These are phyloP conservation scores for Auricularia auricula-judae DNA, from an alignment of 768 basidiomycete species.

Conservation along the genomic window DNA sequence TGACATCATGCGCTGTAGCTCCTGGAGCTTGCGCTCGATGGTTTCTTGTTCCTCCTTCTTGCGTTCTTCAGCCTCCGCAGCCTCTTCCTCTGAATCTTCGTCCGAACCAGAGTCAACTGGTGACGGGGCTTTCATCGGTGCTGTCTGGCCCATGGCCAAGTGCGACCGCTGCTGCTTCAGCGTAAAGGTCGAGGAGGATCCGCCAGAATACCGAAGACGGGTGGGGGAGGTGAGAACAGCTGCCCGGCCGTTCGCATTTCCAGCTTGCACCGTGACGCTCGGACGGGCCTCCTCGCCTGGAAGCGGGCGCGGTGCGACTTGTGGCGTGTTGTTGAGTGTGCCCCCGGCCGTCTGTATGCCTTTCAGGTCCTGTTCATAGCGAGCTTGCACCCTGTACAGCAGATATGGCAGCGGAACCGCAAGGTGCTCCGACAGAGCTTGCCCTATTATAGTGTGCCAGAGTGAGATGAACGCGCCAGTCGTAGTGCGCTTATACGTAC, in stretches of 20 bases:
- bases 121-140: conserved; percentile 9
- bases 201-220: not conserved
- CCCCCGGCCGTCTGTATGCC: conserved; percentile 64
- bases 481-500: conserved; percentile 23
- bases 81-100: conserved; percentile 31
- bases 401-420: conserved; percentile 77
- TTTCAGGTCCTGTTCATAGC: conserved; percentile 78
- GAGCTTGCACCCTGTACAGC: conserved; percentile 70
- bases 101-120: conserved; percentile 24
- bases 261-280: not conserved
- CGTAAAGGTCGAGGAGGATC: conserved; percentile 3
- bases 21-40: conserved; percentile 53
- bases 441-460: conserved; percentile 40
- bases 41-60: conserved; percentile 56
- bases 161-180: conserved; percentile 2
- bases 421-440: conserved; percentile 67
- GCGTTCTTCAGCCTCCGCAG: conserved; percentile 61
- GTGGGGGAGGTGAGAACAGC: not conserved
- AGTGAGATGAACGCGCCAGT: not conserved
- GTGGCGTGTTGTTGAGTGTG: conserved; percentile 37
- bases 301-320: not conserved
- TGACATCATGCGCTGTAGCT: conserved; percentile 61
- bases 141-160: not conserved
- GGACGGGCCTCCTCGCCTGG: conserved; percentile 4
- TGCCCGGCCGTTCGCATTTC: not conserved